These are phyloP conservation scores for Schwanniomyces sp. DNA, from an alignment of 805 yeast species.

Conservation along the genomic window DNA sequence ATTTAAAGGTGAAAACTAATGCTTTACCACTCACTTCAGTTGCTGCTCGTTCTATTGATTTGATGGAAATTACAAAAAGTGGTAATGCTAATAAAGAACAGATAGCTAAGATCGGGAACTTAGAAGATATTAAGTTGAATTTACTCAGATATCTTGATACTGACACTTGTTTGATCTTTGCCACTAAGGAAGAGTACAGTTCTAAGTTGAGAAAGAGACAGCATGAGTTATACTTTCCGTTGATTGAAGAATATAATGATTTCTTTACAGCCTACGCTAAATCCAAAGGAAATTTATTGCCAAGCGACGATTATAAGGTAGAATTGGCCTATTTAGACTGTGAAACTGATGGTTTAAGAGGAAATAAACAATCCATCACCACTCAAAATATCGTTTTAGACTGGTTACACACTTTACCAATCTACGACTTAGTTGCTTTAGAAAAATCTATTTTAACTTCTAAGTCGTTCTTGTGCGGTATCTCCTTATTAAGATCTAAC, in stretches of 20 bases:
- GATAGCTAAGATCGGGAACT: conserved; percentile 61
- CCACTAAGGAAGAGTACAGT: conserved; percentile 78
- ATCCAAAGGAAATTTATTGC: conserved; percentile 22
- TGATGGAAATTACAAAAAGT: conserved; percentile 31
- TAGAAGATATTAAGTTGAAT: conserved; percentile 55
- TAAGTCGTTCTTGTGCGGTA: conserved; percentile 84
- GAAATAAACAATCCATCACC: conserved; percentile 67
- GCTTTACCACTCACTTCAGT: conserved; percentile 85
- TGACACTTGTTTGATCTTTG: conserved; percentile 85
- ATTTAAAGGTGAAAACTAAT: conserved; percentile 67
- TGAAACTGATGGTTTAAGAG: conserved; percentile 76
- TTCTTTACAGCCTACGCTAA: conserved; percentile 47
- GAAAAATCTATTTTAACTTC: conserved; percentile 87
- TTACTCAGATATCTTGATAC: conserved; percentile 87
- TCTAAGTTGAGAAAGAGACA: conserved; percentile 82
- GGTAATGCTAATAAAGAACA: conserved; percentile 43
- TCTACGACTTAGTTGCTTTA: conserved; percentile 82
- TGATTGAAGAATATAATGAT: conserved; percentile 65
- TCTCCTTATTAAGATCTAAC: conserved; percentile 57
- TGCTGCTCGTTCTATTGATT: conserved; percentile 83
- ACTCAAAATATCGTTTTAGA: conserved; percentile 60
- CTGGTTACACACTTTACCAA: conserved; percentile 63
- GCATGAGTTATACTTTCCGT: conserved; percentile 71
- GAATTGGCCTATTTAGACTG: conserved; percentile 68
- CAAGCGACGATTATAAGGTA: conserved; percentile 24